These are phyloP conservation scores for Gaeumannomyces tritici DNA, from an alignment of 2,329 filamentous ascomycete genomes.

Conservation along the genomic window DNA sequence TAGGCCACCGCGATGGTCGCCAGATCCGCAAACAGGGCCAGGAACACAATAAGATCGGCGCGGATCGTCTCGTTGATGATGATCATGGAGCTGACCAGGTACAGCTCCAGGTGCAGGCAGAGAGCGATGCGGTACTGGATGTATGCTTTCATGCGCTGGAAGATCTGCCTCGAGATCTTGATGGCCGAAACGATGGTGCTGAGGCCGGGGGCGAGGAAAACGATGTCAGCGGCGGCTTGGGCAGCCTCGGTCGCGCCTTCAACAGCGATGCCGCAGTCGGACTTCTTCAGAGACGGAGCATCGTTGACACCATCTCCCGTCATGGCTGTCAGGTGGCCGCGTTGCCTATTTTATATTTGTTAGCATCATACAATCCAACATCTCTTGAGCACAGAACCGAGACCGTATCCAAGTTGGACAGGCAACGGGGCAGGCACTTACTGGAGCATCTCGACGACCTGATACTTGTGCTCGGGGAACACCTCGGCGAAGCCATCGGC, in stretches of 20 bases:
- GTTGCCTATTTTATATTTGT: constrained; percentile 12
- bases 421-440: not conserved
- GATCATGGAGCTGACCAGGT: constrained; percentile 40
- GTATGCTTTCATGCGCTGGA: constrained; percentile 71
- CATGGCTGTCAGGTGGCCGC: constrained; percentile 66
- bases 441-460: constrained; percentile 67
- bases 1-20: constrained; percentile 72
- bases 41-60: constrained; percentile 67
- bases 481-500: constrained; percentile 67
- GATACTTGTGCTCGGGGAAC: constrained; percentile 68
- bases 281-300: constrained; percentile 64
- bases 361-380: not conserved
- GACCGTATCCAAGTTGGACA: too few relatives aligned
- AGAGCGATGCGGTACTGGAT: constrained; percentile 70
- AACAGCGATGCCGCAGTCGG: constrained; percentile 55
- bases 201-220: constrained; percentile 64
- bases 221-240: constrained; percentile 64
- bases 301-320: constrained; percentile 71
- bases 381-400: too few relatives aligned
- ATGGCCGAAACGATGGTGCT: constrained; percentile 64
- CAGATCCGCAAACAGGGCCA: constrained; percentile 70
- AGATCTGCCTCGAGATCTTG: constrained; percentile 66
- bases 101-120: constrained; percentile 65
- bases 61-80: constrained; percentile 63
- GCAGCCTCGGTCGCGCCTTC: constrained; percentile 64